These are phyloP conservation scores for Mentha longifolia DNA, from an alignment of 257 asterid genomes.

Conservation along the genomic window DNA sequence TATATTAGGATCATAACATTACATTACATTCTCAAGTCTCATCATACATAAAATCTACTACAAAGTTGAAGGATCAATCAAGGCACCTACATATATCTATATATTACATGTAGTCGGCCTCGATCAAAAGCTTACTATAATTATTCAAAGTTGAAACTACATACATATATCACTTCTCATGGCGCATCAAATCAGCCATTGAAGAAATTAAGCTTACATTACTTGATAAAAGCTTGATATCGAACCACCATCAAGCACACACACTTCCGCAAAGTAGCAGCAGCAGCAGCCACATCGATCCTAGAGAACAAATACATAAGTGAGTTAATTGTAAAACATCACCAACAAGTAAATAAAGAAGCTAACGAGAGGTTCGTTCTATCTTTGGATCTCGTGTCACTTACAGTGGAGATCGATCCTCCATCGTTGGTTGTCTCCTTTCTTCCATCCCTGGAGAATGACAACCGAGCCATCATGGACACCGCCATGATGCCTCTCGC, in stretches of 20 bases:
- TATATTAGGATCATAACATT: neutral
- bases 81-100: neutral
- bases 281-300: neutral
- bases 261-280: neutral
- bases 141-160: neutral
- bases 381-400: conserved; percentile 25
- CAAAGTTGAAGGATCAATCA: neutral
- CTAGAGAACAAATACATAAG: neutral
- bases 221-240: neutral
- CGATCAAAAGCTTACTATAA: too few relatives aligned
- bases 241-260: neutral
- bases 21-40: neutral
- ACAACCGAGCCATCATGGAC: conserved; percentile 71
- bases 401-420: conserved; percentile 76
- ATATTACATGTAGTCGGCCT: neutral
- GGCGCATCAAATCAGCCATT: neutral
- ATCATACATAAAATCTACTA: neutral
- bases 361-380: neutral
- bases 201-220: neutral
- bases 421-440: conserved; percentile 91
- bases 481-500: conserved; percentile 81
- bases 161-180: neutral
- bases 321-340: neutral
- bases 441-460: conserved; percentile 86
- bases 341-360: neutral